phyloP scores from a whole-genome alignment of 768 basidiomycete genomes.

The Amanita molliuscula region DNA sequence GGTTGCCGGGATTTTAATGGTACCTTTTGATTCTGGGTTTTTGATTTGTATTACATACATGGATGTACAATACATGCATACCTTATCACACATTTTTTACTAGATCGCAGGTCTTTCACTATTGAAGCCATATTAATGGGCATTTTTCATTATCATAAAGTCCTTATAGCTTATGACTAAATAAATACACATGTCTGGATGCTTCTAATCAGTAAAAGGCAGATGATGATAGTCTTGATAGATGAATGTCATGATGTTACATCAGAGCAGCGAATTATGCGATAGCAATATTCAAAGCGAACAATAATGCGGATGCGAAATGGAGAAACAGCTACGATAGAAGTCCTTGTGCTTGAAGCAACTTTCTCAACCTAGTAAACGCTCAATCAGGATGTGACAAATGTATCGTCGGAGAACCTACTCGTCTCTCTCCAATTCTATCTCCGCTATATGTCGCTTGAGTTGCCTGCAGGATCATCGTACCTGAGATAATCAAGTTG shows the following conservation, averaged over 20 bases:
- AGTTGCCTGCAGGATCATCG: conserved; percentile 38
- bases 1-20: too few relatives aligned
- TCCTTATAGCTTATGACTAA: conserved; percentile 1
- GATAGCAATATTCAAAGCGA: background rate
- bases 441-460: conserved; percentile 58
- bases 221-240: conserved; percentile 2
- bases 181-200: conserved; percentile 6
- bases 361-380: conserved; percentile 48
- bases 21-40: background rate
- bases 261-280: conserved; percentile 5
- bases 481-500: background rate
- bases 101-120: background rate
- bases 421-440: conserved; percentile 74
- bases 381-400: conserved; percentile 9
- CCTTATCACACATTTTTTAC: background rate
- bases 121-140: background rate
- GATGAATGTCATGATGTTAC: conserved; percentile 3
- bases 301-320: background rate
- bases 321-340: conserved; percentile 18
- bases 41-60: background rate
- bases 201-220: background rate
- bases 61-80: background rate
- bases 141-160: background rate
- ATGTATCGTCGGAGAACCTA: conserved; percentile 25
- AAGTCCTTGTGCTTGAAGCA: conserved; percentile 43